phyloP scores from a whole-genome alignment of 2,329 filamentous ascomycete genomes.

The Fusarium musae region DNA sequence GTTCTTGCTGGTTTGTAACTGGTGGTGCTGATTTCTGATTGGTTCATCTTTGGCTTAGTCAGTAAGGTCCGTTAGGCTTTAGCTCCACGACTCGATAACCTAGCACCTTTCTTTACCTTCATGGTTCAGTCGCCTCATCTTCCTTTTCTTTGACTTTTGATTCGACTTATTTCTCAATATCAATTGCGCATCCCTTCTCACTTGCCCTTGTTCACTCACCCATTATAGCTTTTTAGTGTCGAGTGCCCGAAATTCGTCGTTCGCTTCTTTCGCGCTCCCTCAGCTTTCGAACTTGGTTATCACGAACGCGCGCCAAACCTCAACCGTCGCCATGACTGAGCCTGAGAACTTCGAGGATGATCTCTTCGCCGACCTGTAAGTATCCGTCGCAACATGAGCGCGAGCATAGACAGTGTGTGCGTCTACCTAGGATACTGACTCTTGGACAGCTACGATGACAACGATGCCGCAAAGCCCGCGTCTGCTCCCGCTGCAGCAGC shows the following conservation, averaged over 20 bases:
- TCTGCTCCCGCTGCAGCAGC: constrained; percentile 46
- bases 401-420: neutral
- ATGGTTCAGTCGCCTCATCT: constrained; percentile 27
- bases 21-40: constrained; percentile 30
- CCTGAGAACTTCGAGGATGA: constrained; percentile 88
- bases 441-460: constrained; percentile 71
- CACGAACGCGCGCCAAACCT: constrained; percentile 11
- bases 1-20: neutral
- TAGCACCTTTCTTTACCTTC: constrained; percentile 21
- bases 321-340: constrained; percentile 73
- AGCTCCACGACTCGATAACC: constrained; percentile 31
- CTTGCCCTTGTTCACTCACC: neutral
- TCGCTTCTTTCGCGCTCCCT: constrained; percentile 12
- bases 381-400: neutral
- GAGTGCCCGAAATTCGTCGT: neutral
- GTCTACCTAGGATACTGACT: constrained; percentile 8
- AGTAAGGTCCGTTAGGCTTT: constrained; percentile 20
- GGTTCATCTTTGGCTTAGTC: constrained; percentile 31
- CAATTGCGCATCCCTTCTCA: neutral
- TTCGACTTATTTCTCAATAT: constrained; percentile 5
- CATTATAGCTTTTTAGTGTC: neutral
- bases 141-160: constrained; percentile 22
- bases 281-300: constrained; percentile 9
- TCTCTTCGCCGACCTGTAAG: constrained; percentile 95
- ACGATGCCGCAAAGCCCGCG: constrained; percentile 59